Evolutionary conservation across 257 asterid species (phyloP).

Genomic region (Solanum chilense): DNA sequence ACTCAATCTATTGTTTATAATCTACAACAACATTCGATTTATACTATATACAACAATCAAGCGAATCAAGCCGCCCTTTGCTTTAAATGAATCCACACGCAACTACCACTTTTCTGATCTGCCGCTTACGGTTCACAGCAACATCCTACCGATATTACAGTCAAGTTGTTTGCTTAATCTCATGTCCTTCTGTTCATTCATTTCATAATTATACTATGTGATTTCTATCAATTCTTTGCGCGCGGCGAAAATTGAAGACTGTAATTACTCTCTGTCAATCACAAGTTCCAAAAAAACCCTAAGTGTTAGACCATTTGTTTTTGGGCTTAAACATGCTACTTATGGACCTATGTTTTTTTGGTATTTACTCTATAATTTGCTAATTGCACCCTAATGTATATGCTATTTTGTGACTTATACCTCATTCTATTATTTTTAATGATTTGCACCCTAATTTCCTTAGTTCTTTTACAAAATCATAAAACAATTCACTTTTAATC

Average conservation of each 20-base stretch:
- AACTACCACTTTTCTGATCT: neutral
- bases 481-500: neutral
- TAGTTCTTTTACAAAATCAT: neutral
- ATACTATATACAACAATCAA: neutral
- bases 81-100: neutral
- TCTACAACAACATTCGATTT: neutral
- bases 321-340: neutral
- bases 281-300: neutral
- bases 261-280: neutral
- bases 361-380: neutral
- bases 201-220: neutral
- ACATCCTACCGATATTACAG: neutral
- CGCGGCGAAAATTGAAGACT: neutral
- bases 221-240: neutral
- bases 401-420: neutral
- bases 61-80: neutral
- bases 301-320: neutral
- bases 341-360: neutral
- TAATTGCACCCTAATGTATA: neutral
- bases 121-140: neutral
- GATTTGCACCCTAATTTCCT: neutral
- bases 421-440: neutral
- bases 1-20: neutral
- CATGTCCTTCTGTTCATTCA: neutral
- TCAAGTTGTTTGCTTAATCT: neutral